phyloP scores from a whole-genome alignment of 202 grass and related monocot species.

The Alloteropsis angusta region DNA sequence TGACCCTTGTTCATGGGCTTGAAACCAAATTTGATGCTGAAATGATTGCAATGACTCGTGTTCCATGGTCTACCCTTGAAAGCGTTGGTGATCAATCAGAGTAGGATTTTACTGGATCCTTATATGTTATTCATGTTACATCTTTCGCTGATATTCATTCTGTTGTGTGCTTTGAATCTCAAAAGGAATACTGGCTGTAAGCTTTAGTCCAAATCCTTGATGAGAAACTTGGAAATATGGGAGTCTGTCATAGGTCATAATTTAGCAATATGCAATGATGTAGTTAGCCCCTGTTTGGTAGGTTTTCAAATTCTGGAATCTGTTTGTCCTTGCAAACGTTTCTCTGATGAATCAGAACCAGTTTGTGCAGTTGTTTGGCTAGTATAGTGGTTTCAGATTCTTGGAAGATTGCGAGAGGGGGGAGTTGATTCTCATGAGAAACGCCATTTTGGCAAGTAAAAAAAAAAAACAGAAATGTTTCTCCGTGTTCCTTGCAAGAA shows the following conservation, averaged over 20 bases:
- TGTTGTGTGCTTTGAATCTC: slow-evolving; percentile 10
- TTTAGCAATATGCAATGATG: neutral
- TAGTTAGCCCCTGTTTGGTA: neutral
- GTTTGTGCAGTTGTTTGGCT: neutral
- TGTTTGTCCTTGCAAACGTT: neutral
- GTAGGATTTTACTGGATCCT: slow-evolving; percentile 36
- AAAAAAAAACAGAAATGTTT: neutral
- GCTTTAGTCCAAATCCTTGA: neutral
- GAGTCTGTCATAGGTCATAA: slow-evolving; percentile 15
- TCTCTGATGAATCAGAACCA: neutral
- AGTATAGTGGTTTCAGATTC: neutral
- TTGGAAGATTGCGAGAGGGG: neutral
- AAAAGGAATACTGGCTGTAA: neutral
- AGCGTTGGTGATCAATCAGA: slow-evolving; percentile 97
- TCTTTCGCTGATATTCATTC: slow-evolving; percentile 6
- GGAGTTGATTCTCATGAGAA: neutral
- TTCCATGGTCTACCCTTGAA: slow-evolving; percentile 89
- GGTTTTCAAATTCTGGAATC: neutral
- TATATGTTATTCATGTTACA: slow-evolving; percentile 4
- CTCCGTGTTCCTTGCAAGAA: neutral
- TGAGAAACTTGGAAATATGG: neutral
- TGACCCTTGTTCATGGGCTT: slow-evolving; percentile 93
- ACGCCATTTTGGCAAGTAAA: neutral
- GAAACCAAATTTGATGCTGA: slow-evolving; percentile 99
- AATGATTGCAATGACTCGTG: slow-evolving; percentile 91